Conservation (phyloP, 208 protist species). For the Acanthamoeba rhysodes region DNA sequence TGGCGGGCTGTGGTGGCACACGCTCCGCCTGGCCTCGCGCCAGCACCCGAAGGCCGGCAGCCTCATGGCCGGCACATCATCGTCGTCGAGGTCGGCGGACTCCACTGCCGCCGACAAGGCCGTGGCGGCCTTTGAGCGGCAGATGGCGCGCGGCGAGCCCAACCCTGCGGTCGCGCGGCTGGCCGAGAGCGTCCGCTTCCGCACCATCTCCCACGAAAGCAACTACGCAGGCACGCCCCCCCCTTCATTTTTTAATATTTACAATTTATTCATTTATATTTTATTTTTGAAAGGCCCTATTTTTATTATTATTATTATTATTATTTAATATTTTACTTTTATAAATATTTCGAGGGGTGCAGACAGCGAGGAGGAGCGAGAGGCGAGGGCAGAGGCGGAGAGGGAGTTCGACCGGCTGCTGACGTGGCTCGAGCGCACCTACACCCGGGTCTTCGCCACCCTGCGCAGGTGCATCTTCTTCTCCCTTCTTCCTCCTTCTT, state of each 20-base stretch:
- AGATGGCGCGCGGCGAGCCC: neutral
- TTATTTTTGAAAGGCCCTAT: neutral
- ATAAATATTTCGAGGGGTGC: neutral
- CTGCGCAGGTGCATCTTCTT: neutral
- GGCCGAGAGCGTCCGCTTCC: slow-evolving; percentile 14
- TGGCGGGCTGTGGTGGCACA: neutral
- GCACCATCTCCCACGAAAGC: neutral
- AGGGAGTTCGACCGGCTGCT: slow-evolving; percentile 3
- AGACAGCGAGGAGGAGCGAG: neutral
- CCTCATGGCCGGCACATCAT: no score
- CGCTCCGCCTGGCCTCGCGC: neutral
- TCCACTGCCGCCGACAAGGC: neutral
- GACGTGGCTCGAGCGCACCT: slow-evolving; percentile 6
- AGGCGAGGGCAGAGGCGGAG: neutral
- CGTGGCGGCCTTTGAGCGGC: neutral
- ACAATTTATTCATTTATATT: neutral
- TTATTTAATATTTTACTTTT: no score
- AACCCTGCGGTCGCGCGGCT: neutral
- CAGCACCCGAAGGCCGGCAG: neutral
- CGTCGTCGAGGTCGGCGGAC: neutral
- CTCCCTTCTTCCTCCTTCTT: neutral
- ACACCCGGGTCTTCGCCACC: neutral
- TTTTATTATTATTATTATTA: no score
- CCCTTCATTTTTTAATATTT: neutral
- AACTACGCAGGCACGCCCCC: neutral